Evolutionary conservation across 1,284 basidiomycete species (phyloP), one percentile per base, ranked within the genome.

Genomic region (Ceratobasidium sp.): DNA sequence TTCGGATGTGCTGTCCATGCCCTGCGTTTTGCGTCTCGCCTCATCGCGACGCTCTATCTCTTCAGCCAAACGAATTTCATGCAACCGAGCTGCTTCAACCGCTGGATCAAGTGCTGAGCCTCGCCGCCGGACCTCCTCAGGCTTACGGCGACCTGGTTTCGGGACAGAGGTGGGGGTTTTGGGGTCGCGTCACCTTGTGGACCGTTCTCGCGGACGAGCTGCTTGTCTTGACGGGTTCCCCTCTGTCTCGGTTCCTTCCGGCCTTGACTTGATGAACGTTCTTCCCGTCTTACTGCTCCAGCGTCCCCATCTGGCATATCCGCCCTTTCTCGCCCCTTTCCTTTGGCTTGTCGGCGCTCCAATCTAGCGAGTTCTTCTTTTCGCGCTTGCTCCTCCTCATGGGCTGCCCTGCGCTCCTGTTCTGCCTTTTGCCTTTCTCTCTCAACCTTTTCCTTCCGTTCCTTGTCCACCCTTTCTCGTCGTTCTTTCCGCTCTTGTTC

Each of bases 41-140:
- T 67, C 36, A 34, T 67, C 62, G 8, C 16, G 30, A 21, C 50
- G 62, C 26, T 46, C 48, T 23, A 67, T 67, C 62, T 67, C 34
- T 18, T 52, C 62, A 30, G 62, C 62, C 9, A 67, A 46, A 41
- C 45, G 18, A 8, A 67, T 32, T 23, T 67, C 62, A 23, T 67
- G 62, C 50, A 41, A 4, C 12, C 62, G 46, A 21, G 62, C 62
- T 10, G 48, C 48, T 34, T 67, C 62, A 23, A 67, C 62, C 50
- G 23, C 48, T 32, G 50, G 50, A 50, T 67, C 62, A 9, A 36
- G 2, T 26, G 30, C 45, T 12, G 43, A 45, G 8, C n/a, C 26
- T 48, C 50, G 48, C 18, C 50, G 46, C 14, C 62, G 62, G 21
- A 26, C 50, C 50, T 67, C 34, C 45, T 45, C 46, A 12, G 30